Evolutionary conservation across 2,329 filamentous ascomycete genomes (phyloP).

Genomic region (Camillea tinctor): DNA sequence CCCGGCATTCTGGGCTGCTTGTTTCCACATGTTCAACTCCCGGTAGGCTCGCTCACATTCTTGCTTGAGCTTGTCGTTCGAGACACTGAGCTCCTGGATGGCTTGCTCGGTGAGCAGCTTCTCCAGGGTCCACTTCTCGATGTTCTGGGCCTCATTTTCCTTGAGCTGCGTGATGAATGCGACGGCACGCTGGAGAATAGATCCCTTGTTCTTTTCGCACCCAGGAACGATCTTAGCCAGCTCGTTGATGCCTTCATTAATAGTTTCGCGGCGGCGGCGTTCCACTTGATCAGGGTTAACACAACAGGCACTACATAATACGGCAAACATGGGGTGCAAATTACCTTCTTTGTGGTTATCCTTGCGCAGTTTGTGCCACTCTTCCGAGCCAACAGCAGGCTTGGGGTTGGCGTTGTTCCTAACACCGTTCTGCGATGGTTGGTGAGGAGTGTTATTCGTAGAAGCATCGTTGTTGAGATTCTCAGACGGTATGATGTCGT

Average conservation of each 20-base stretch:
- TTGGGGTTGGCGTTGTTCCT: slow-evolving; percentile 56
- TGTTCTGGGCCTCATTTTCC: slow-evolving; percentile 90
- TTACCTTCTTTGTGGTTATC: slow-evolving; percentile 98
- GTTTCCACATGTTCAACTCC: slow-evolving; percentile 78
- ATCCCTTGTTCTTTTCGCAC: slow-evolving; percentile 98
- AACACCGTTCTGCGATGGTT: slow-evolving; percentile 40
- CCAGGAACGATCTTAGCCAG: slow-evolving; percentile 96
- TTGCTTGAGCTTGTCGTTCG: slow-evolving; percentile 81
- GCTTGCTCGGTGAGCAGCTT: slow-evolving; percentile 89
- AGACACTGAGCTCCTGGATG: slow-evolving; percentile 81
- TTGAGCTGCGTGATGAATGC: slow-evolving; percentile 93
- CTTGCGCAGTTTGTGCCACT: slow-evolving; percentile 96
- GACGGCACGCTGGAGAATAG: slow-evolving; percentile 89
- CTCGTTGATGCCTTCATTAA: slow-evolving; percentile 98
- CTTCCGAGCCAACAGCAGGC: slow-evolving; percentile 89
- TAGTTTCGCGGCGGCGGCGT: slow-evolving; percentile 92
- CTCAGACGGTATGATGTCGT: slow-evolving; percentile 37
- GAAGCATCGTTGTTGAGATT: slow-evolving; percentile 35
- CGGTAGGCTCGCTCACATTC: slow-evolving; percentile 77
- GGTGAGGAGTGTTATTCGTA: slow-evolving; percentile 21
- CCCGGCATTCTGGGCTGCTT: slow-evolving; percentile 60
- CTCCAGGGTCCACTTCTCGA: slow-evolving; percentile 90
- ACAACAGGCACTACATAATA: background rate
- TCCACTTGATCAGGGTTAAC: slow-evolving; percentile 63
- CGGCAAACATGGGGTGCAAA: slow-evolving; percentile 23